Conservation (phyloP, 31 red algal genomes). For the Asparagopsis taxiformis region DNA sequence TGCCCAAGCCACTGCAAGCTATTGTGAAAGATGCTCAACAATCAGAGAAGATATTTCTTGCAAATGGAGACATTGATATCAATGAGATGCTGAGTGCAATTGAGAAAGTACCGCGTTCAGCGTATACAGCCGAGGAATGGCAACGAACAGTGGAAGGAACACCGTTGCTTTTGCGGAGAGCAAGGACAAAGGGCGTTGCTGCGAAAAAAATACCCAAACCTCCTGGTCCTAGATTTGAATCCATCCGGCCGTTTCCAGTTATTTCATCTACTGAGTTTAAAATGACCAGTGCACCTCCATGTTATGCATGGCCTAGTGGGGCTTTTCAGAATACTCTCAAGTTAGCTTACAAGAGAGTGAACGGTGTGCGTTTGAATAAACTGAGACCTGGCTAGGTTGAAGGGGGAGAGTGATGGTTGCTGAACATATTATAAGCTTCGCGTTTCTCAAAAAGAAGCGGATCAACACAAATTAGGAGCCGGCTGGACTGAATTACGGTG, state of each 20-base stretch:
- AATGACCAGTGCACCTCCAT: constrained; percentile 39
- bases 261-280: constrained; percentile 23
- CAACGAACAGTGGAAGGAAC: constrained; percentile 10
- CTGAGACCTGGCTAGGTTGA: too few relatives aligned
- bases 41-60: too few relatives aligned
- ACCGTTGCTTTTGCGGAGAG: constrained; percentile 28
- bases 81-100: constrained; percentile 17
- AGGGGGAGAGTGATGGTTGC: background rate
- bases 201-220: constrained; percentile 12
- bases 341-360: constrained; percentile 26
- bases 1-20: constrained; percentile 58
- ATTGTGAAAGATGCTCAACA: constrained; percentile 16
- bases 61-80: constrained; percentile 42
- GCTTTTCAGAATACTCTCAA: constrained; percentile 16
- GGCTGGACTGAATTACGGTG: too few relatives aligned
- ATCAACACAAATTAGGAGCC: too few relatives aligned
- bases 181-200: constrained; percentile 1
- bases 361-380: constrained; percentile 1
- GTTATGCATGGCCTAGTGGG: constrained; percentile 48
- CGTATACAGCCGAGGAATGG: constrained; percentile 35
- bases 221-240: constrained; percentile 38
- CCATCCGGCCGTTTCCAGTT: constrained; percentile 10
- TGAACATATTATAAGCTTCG: too few relatives aligned
- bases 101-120: constrained; percentile 43
- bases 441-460: too few relatives aligned